Evolutionary conservation across 2,329 filamentous ascomycete species (phyloP), one percentile per base, ranked within the genome.

Genomic region (Rhinocladiella mackenziei): DNA sequence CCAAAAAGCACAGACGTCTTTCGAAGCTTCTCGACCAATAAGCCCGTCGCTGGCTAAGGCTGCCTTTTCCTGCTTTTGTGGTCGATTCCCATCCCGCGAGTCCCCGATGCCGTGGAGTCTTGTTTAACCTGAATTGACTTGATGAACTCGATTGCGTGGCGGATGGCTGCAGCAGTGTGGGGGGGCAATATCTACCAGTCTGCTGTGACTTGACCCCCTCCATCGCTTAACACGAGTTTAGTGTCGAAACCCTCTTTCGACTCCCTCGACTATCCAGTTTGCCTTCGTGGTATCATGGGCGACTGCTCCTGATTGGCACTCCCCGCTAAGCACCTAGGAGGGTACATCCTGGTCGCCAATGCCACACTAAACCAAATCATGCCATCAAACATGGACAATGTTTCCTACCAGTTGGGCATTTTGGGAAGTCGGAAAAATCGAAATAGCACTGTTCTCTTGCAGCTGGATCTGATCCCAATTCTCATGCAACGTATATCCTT

Each of bases 111-210:
- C n/a, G n/a, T n/a, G n/a, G n/a, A n/a, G n/a, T n/a, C n/a, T n/a
- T n/a, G n/a, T 28, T 8, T 28, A 28, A 28, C 29, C n/a, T 31
- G 41, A 48, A 48, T 44, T 28, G 45, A 36, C 22, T 19, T 29
- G 17, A 23, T 44, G 43, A 35, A 29, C 14, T 43, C 43, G 43
- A 44, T 47, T 43, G 39, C 44, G 22, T 37, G n/a, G 41, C 43
- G 39, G 43, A 44, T 47, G 32, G 39, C 43, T 22, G 31, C 43
- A 36, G 28, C 25, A 23, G 47, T 46, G 43, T 39, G 40, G 43
- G 39, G 33, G 26, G 35, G 35, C 35, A n/a, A n/a, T n/a, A 41
- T 39, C 23, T 33, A 29, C 31, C 34, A 14, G 33, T 29, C 22
- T 34, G 17, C 25, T 43, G 22, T 18, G 17, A 19, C n/a, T 41